phyloP scores from a whole-genome alignment of 495 filamentous ascomycete species.

The Neurospora cerealis region DNA sequence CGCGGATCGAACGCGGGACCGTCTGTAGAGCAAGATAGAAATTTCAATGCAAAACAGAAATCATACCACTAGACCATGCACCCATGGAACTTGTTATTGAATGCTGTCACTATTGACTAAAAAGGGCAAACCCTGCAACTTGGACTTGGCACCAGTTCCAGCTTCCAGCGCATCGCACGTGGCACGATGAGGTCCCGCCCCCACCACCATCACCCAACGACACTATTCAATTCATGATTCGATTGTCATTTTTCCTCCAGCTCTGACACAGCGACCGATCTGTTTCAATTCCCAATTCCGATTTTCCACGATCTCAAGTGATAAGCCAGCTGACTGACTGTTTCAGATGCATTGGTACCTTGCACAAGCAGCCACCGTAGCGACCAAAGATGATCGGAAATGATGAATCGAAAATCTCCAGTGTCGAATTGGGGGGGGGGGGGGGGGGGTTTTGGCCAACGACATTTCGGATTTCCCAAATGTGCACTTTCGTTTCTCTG shows the following conservation, averaged over 20 bases:
- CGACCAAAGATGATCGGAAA: neutral
- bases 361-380: neutral
- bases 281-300: neutral
- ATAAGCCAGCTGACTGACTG: neutral
- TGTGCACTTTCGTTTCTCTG: neutral
- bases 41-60: slow-evolving; percentile 8
- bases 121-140: neutral
- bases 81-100: neutral
- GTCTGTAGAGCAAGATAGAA: slow-evolving; percentile 2
- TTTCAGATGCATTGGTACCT: neutral
- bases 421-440: neutral
- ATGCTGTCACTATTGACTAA: neutral
- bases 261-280: neutral
- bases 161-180: neutral
- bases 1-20: neutral
- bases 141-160: neutral
- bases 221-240: neutral
- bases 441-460: neutral
- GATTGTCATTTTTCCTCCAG: neutral
- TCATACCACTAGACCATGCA: slow-evolving; percentile 7
- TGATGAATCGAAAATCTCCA: neutral
- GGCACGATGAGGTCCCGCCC: neutral
- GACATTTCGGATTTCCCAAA: neutral
- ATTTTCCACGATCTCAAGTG: neutral
- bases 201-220: neutral